Evolutionary conservation across 2,329 filamentous ascomycete species (phyloP).

Genomic region (Penicillium sp.): DNA sequence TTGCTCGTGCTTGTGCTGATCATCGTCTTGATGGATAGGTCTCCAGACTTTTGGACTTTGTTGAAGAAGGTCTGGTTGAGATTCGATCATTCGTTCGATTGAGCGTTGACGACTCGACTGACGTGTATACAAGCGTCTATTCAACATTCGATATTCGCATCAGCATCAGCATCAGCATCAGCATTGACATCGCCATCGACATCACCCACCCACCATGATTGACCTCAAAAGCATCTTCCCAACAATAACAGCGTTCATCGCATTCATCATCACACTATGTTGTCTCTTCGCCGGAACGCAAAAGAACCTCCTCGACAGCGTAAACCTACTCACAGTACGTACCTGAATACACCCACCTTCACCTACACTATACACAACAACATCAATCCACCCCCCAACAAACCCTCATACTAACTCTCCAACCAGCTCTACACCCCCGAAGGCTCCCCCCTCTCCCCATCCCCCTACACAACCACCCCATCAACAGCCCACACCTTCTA

Average conservation of each 20-base stretch:
- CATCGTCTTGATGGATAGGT: neutral
- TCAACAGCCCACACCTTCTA: slow-evolving; percentile 67
- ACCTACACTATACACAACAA: too few relatives aligned
- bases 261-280: slow-evolving; percentile 64
- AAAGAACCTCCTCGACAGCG: slow-evolving; percentile 61
- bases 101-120: neutral
- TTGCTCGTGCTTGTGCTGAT: neutral
- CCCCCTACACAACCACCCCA: slow-evolving; percentile 52
- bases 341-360: neutral
- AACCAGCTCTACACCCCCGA: slow-evolving; percentile 43
- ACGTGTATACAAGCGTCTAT: neutral
- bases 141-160: too few relatives aligned
- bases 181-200: neutral
- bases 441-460: slow-evolving; percentile 51
- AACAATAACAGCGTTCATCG: slow-evolving; percentile 57
- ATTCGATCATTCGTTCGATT: neutral
- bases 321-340: slow-evolving; percentile 62
- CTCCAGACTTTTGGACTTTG: neutral
- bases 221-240: slow-evolving; percentile 51
- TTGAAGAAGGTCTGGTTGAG: neutral
- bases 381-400: too few relatives aligned
- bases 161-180: neutral
- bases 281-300: slow-evolving; percentile 67
- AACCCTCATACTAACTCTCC: neutral
- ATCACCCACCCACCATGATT: slow-evolving; percentile 21